Evolutionary conservation across 257 asterid species (phyloP), one percentile per base, ranked within the genome.

Genomic region (Jasminum sambac): DNA sequence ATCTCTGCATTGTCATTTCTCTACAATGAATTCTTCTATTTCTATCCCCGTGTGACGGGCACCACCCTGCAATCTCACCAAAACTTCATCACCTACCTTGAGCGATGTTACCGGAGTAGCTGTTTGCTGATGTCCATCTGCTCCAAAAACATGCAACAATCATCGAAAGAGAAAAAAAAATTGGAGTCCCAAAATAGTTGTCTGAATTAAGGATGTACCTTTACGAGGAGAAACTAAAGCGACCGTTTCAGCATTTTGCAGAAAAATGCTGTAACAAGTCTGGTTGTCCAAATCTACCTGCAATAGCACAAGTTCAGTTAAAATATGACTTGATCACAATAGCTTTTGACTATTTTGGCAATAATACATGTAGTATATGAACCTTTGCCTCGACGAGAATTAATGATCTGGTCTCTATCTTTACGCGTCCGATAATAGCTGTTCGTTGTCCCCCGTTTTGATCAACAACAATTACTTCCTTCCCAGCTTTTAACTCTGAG

Each of bases 221-320:
- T 82, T 79, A 30, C 70, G 46, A n/a, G 84, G 64, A n/a, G 95
- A 71, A 69, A 92, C 83, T 44, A 90, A 68, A 42, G 93, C 84
- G 62, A 92, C 97, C 0, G 98, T 92, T 77, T 90, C 98, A 37
- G 97, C 98, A 60, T 90, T 92, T 72, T 92, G 98, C 70, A 92
- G 34, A 61, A 92, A 90, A 73, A 90, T 90, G 79, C 84, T 85
- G 83, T 79, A 92, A 70, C 46, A 40, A 66, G 77, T 84, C 58
- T 77, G 78, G 34, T 77, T 43, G 43, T 77, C 88, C 17, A 75
- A 66, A 65, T 86, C 82, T 73, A 66, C 74, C 96, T 90, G 90
- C 64, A 78, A 67, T 8, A 67, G 65, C 73, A 79, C 17, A 66
- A 43, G 55, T 11, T 52, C 21, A 2, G 13, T 30, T 4, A 11